Base-by-base conservation (phyloP, 2,329 filamentous ascomycete genomes). In the Cryoendolithus antarcticus region DNA sequence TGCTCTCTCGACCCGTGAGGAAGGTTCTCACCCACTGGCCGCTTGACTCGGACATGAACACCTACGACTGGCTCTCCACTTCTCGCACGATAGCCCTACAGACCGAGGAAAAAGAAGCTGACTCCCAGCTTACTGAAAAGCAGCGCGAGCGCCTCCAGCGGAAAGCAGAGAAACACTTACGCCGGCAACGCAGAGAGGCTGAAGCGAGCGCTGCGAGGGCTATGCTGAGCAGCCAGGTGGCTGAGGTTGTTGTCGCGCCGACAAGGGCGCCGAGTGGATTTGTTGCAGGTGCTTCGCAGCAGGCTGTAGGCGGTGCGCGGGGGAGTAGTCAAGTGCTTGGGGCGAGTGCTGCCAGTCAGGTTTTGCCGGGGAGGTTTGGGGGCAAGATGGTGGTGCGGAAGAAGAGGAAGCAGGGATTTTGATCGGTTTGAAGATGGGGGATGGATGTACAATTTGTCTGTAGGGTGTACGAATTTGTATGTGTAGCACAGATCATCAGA, bases 11-110 rank as follows among this genome's bases (percentile, higher is more conserved):
- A 9, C 54, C 49, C n/a, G 49, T 66, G 4, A 50, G 46, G 12
- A 55, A 57, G 30, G 44, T 67, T 10, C 54, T 68, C 4, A 48
- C 54, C 27, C 65, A 68, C 40, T 69, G 65, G 66, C 44, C 52
- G 6, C 30, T 52, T 2, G 62, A 60, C 15, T 41, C 48, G 3
- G 58, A 66, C 36, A 62, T 62, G 1, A 44, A 37, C 3, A 44
- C 43, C 4, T 69, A 69, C 44, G 57, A 65, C 37, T 69, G 61
- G 61, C 49, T 56, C 12, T 44, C 56, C 1, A 57, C 51, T 3
- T 59, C 59, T 15, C 52, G 49, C 40, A 36, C 40, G 36, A 34
- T 54, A 30, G 35, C 50, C 6, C 45, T 49, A 36, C 41, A 48
- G 38, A 48, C 13, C 7, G 50, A 51, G 37, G 54, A 54, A 13